Evolutionary conservation across 2,329 filamentous ascomycete genomes (phyloP).

Genomic region (Xylariaceae sp.): DNA sequence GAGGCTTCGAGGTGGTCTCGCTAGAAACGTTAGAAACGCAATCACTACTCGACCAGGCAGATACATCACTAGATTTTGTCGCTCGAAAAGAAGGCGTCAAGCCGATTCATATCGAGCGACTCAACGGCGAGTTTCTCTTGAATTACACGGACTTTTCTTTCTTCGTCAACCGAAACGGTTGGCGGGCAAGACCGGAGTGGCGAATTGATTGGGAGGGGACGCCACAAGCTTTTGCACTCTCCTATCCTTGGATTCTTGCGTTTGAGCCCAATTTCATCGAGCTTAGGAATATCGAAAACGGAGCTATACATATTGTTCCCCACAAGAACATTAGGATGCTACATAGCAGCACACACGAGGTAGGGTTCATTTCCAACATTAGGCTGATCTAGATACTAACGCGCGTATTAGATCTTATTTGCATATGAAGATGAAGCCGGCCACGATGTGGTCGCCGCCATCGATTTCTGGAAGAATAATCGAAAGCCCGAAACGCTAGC

Average conservation of each 20-base stretch:
- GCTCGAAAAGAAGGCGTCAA: conserved; percentile 88
- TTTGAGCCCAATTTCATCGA: conserved; percentile 98
- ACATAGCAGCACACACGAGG: conserved; percentile 95
- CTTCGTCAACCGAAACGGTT: conserved; percentile 98
- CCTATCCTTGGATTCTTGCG: conserved; percentile 93
- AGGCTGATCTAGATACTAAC: conserved; percentile 19
- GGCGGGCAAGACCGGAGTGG: conserved; percentile 95
- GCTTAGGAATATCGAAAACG: conserved; percentile 90
- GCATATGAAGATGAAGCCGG: conserved; percentile 95
- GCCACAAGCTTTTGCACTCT: conserved; percentile 87
- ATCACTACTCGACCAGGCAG: conserved; percentile 91
- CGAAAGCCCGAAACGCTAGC: conserved; percentile 43
- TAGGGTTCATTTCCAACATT: conserved; percentile 41
- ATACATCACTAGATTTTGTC: conserved; percentile 96
- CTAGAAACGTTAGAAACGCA: conserved; percentile 97
- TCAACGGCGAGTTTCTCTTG: conserved; percentile 93
- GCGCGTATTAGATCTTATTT: conserved; percentile 72
- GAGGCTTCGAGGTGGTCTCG: conserved; percentile 95
- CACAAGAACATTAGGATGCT: conserved; percentile 97
- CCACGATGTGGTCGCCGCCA: conserved; percentile 86
- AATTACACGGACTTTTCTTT: conserved; percentile 99
- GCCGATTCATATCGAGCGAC: conserved; percentile 93
- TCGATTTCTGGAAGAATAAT: conserved; percentile 89
- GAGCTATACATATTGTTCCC: conserved; percentile 91
- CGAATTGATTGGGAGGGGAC: conserved; percentile 95